Evolutionary conservation across 2,329 filamentous ascomycete species (phyloP).

Genomic region (Venturia nashicola): DNA sequence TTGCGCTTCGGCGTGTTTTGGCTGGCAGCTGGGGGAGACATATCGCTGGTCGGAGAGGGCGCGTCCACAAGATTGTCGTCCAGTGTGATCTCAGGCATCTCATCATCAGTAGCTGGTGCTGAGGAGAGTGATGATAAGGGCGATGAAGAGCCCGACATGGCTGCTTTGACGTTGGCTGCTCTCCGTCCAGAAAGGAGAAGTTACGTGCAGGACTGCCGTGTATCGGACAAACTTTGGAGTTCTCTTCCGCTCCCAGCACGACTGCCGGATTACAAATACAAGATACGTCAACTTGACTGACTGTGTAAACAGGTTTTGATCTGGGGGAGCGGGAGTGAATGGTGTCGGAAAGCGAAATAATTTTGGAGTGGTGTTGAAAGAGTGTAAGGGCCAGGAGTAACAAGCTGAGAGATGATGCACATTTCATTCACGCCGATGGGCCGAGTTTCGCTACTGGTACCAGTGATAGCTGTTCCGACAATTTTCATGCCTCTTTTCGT

Average conservation of each 20-base stretch:
- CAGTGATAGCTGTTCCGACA: neutral
- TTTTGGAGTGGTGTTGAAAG: neutral
- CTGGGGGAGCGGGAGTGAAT: no score
- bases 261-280: neutral
- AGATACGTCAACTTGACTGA: neutral
- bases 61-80: constrained; percentile 11
- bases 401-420: neutral
- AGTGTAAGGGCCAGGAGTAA: neutral
- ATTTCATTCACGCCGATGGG: neutral
- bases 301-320: neutral
- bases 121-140: constrained; percentile 42
- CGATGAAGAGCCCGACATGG: constrained; percentile 43
- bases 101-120: constrained; percentile 42
- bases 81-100: constrained; percentile 24
- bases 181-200: neutral
- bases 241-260: neutral
- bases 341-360: neutral
- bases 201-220: neutral
- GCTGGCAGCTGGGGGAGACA: constrained; percentile 18
- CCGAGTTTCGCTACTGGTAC: neutral
- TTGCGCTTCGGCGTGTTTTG: constrained; percentile 45
- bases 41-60: constrained; percentile 3
- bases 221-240: neutral
- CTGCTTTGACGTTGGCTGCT: constrained; percentile 14
- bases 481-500: neutral